A percentile compares a stretch with the other conserved stretches of the same genome.
These are phyloP conservation scores for Smallanthus sonchifolius DNA, from an alignment of 129 eudicot species.

Conservation along the genomic window DNA sequence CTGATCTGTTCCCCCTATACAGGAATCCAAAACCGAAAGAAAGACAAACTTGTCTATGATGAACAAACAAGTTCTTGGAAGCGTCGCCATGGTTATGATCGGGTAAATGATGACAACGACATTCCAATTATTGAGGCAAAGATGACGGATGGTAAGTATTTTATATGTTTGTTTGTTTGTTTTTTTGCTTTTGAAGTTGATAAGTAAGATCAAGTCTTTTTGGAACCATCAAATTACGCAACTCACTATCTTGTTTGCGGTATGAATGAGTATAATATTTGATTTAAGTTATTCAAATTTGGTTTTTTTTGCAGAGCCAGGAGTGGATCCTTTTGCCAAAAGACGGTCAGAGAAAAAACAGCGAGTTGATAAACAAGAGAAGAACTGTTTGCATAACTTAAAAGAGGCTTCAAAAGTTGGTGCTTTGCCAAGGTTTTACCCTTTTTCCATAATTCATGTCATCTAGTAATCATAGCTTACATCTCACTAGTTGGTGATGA, in stretches of 20 bases:
- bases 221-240: neutral
- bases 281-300: neutral
- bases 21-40: slow-evolving; percentile 76
- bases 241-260: neutral
- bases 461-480: neutral
- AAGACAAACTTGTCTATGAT: slow-evolving; percentile 77
- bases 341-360: slow-evolving; percentile 75
- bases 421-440: slow-evolving; percentile 78
- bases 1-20: slow-evolving; percentile 14
- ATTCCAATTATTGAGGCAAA: slow-evolving; percentile 90
- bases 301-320: slow-evolving; percentile 57
- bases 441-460: neutral
- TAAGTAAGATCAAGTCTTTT: neutral
- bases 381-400: slow-evolving; percentile 60
- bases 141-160: slow-evolving; percentile 69
- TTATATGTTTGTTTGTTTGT: neutral
- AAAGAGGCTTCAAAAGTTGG: slow-evolving; percentile 86
- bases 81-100: slow-evolving; percentile 88
- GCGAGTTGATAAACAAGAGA: slow-evolving; percentile 85
- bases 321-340: slow-evolving; percentile 92
- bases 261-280: neutral
- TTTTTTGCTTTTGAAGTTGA: neutral
- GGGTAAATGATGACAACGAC: slow-evolving; percentile 86
- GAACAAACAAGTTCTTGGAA: slow-evolving; percentile 85
- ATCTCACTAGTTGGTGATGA: neutral